These are phyloP conservation scores for Leucosporidium creatinivorum DNA, from an alignment of 768 basidiomycete genomes.

Conservation along the genomic window DNA sequence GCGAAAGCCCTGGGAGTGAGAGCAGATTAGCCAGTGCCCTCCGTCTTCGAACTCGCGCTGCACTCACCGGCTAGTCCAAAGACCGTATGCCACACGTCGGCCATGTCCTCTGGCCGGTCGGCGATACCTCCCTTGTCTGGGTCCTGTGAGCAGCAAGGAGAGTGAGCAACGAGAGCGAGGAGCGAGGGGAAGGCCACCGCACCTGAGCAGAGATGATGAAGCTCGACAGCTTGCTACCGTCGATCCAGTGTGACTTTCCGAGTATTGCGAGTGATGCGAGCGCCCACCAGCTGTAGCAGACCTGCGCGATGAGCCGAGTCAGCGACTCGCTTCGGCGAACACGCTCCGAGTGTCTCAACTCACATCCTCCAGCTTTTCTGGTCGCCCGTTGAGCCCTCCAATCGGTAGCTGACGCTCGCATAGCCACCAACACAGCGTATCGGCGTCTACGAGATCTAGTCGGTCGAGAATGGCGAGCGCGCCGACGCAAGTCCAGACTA, in stretches of 20 bases:
- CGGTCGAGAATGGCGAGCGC: slow-evolving; percentile 79
- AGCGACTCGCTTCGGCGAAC: not conserved
- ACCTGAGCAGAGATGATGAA: slow-evolving; percentile 90
- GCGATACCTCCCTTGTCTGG: slow-evolving; percentile 84
- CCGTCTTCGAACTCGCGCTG: not conserved
- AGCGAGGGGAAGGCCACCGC: slow-evolving; percentile 28
- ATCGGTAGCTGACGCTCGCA: slow-evolving; percentile 85
- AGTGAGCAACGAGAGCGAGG: not conserved
- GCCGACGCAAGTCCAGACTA: slow-evolving; percentile 84
- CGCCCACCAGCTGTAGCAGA: slow-evolving; percentile 97
- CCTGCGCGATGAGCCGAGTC: slow-evolving; percentile 47
- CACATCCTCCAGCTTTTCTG: slow-evolving; percentile 94
- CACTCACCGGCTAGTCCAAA: slow-evolving; percentile 77
- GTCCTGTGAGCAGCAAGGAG: slow-evolving; percentile 52
- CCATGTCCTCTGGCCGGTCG: slow-evolving; percentile 85
- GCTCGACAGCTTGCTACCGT: slow-evolving; percentile 61
- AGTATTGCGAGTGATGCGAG: slow-evolving; percentile 81
- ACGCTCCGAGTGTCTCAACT: slow-evolving; percentile 39
- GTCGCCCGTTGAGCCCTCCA: slow-evolving; percentile 93
- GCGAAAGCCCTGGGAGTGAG: slow-evolving; percentile 59
- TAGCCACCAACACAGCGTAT: slow-evolving; percentile 87
- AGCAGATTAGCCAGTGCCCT: not conserved
- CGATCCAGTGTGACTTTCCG: slow-evolving; percentile 76
- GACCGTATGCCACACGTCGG: slow-evolving; percentile 92
- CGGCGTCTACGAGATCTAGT: slow-evolving; percentile 64